Percentiles rank a stretch among this genome's conserved stretches.
These are phyloP conservation scores for Entomophthora muscae DNA, from an alignment of 371 early-diverging fungal species.

Conservation along the genomic window DNA sequence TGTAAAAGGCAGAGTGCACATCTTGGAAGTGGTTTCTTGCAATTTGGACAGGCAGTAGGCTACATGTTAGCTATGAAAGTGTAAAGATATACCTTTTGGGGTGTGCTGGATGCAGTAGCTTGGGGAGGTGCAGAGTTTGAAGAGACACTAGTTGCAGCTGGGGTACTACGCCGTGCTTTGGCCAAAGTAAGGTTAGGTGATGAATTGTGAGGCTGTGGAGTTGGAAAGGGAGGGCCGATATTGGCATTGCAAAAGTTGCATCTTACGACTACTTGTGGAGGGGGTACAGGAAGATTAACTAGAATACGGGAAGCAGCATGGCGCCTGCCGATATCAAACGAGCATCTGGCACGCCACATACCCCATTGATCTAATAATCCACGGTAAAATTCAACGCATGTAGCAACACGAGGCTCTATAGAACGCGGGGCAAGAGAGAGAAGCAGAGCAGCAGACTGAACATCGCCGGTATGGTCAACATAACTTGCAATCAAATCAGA, in stretches of 20 bases:
- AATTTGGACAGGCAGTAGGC: constrained; percentile 62
- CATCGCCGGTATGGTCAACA: constrained; percentile 71
- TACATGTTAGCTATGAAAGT: constrained; percentile 12
- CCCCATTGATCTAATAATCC: constrained; percentile 76
- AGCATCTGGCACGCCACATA: constrained; percentile 60
- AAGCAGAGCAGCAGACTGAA: constrained; percentile 70
- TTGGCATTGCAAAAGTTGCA: constrained; percentile 69
- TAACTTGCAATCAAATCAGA: constrained; percentile 52
- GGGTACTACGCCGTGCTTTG: constrained; percentile 3
- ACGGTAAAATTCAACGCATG: constrained; percentile 56
- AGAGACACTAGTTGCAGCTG: constrained; percentile 9
- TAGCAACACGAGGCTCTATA: constrained; percentile 35
- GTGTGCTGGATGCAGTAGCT: background rate
- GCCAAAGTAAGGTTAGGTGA: constrained; percentile 12
- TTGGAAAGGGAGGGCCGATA: constrained; percentile 40
- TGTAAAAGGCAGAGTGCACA: constrained; percentile 80
- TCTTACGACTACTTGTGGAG: constrained; percentile 71
- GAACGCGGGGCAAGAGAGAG: constrained; percentile 33
- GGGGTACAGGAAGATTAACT: constrained; percentile 31
- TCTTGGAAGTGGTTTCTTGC: constrained; percentile 75
- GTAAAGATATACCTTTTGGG: background rate
- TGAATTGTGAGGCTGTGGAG: constrained; percentile 25
- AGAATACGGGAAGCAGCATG: constrained; percentile 19
- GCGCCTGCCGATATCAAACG: constrained; percentile 75
- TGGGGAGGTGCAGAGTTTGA: background rate